Base-by-base conservation (phyloP, 495 filamentous ascomycete species). In the Penicillium odoratum region DNA sequence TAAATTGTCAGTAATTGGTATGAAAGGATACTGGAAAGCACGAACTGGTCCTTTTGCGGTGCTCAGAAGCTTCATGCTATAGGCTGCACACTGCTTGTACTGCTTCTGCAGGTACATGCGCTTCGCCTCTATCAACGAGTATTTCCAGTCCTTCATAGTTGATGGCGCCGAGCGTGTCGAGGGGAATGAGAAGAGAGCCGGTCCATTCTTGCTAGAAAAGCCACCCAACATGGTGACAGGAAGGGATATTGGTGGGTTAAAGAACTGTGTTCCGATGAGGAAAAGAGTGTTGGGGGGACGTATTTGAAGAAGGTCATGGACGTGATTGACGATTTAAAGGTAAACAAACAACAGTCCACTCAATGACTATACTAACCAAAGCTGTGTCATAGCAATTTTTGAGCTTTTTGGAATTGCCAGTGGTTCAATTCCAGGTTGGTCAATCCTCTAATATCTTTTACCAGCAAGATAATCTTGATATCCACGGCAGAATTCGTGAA, bases 1-100 rank as follows among this genome's bases (percentile, higher is more conserved):
- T 16, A 53, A 42, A 53, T 11, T 52, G 44, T 58, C 6, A 53
- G 31, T 25, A 26, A n/a, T 45, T 16, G 11, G 13, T 15, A 10
- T 38, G 18, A n/a, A 47, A 47, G 53, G 13, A 7, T 13, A 50
- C 44, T 42, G 28, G n/a, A 42, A 29, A 44, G 3, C 5, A 68
- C 73, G 50, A 59, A 79, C 75, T 31, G 65, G 63, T 43, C 55
- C 51, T 4, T 56, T 66, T 18, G 63, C 59, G 7, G 58, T 55
- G 6, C 48, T 48, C 0, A 79, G 58, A 9, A 81, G 58, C 13
- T 73, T 64, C 5, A 57, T 53, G 36, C 69, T 71, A 21, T 66
- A 67, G n/a, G 69, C 59, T 13, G 68, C 61, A 66, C 79, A 82
- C 58, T 75, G 69, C 48, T 80, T 79, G 65, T 77, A 80, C 48